Evolutionary conservation across 176 grass and related monocot species (phyloP), one percentile per base, ranked within the genome.

Genomic region (Urochloa ruziziensis): DNA sequence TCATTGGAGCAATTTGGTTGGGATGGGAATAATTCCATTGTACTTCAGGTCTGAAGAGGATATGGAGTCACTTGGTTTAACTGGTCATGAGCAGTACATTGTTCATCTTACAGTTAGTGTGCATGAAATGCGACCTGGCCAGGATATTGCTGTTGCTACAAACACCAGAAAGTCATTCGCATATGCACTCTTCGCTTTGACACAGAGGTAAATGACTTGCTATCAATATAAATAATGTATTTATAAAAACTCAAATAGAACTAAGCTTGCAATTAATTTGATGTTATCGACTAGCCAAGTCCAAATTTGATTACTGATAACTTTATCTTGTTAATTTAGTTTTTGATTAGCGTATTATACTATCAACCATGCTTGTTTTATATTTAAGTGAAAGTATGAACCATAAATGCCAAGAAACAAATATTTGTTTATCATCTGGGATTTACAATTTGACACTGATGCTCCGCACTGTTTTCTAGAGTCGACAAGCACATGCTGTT

Each of bases 61-160:
- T 56, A 75, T 81, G 48, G 71, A 86, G 24, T 83, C 88, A 44
- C 58, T 86, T 82, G 86, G 86, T 73, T 84, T 92, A n/a, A 90
- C 78, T 23, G 84, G 78, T 34, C 83, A 63, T 54, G 83, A 90
- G 59, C 83, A 74, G 21, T 79, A 86, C 62, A 86, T 78, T 1
- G 78, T 86, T 82, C 47, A 83, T 61, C 79, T 83, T 80, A 78
- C 84, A 65, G 82, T 34, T 53, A 78, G 56, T 76, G 74, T 86
- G 32, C 61, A 1, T 67, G 72, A 86, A 52, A 79, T 86, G 67
- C 44, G 30, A 27, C 86, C 82, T 39, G 72, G 72, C 16, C 86
- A 89, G 71, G 56, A 88, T 63, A 67, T 86, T 73, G 43, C 6
- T 78, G 63, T 86, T 63, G 32, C 66, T 14, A 58, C 54, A 39